Conservation (phyloP, 345 rosid genomes). For the Hibiscus trionum region DNA sequence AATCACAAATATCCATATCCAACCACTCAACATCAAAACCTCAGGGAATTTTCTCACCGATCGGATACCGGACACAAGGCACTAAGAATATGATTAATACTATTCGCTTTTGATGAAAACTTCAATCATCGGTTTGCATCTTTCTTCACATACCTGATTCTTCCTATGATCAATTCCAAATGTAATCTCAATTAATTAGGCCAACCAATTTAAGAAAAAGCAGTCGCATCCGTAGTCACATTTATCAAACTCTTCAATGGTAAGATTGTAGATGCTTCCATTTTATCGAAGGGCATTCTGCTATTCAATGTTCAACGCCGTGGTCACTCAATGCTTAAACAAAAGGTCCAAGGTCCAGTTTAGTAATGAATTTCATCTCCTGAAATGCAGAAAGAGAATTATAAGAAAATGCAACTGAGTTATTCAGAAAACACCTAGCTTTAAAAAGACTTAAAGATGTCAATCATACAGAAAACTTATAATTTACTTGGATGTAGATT, state of each 20-base stretch:
- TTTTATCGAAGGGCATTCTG: background rate
- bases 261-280: background rate
- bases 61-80: background rate
- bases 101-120: background rate
- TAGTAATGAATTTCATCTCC: conserved; percentile 3
- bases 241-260: background rate
- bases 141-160: background rate
- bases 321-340: background rate
- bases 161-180: background rate
- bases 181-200: background rate
- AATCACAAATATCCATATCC: too few species aligned
- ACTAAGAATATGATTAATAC: background rate
- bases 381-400: background rate
- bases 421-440: background rate
- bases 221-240: background rate
- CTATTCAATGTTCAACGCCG: background rate
- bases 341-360: background rate
- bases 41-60: background rate
- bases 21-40: background rate
- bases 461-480: background rate
- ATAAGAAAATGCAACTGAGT: conserved; percentile 1
- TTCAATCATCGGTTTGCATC: background rate
- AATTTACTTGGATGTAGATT: background rate
- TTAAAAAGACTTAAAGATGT: background rate
- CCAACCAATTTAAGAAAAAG: background rate